Evolutionary conservation across 2,329 filamentous ascomycete species (phyloP), one percentile per base, ranked within the genome.

Genomic region (Aureobasidium vineae): DNA sequence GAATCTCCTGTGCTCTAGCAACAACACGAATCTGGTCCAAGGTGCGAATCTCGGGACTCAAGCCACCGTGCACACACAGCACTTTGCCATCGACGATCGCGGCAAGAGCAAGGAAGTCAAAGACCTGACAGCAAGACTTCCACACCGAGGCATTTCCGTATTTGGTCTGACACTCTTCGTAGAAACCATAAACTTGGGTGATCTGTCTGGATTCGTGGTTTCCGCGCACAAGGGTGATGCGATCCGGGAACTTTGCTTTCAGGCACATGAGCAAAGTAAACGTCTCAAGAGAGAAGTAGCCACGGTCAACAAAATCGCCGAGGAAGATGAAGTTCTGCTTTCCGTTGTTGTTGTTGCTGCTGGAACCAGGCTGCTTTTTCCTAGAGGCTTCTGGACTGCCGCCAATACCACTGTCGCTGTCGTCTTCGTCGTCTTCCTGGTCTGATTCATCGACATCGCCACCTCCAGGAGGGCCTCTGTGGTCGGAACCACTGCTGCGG

Each of bases 181-280:
- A 99, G 83, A 99, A 99, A 69, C 95, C 95, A 78, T 99, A 99
- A 68, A 99, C 95, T 79, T 98, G 94, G 53, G 95, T 99, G 79
- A 99, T 99, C 81, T 99, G 95, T 74, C 95, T 90, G 70, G 93
- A 97, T 82, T 99, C 95, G 85, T 99, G 95, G 81, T 99, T 99
- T 76, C 95, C 95, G 77, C 95, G 93, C 72, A 99, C 90, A 77
- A 99, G 96, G 73, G 95, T 98, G 81, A 99, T 98, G 80, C 95
- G 91, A 79, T 94, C 89, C 69, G 95, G 95, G 69, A 67, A 67
- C 86, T 90, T 89, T 15, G 87, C 88, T 75, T 90, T 90, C 70
- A 90, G 77, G 75, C 88, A 90, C 81, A 90, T 85, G 56, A 91
- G 78, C 54, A 91, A 77, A 1, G 89, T 91, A 71, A 91, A 86